Evolutionary conservation across 164 flowering plant genomes (phyloP), one percentile per base, ranked within the genome.

Genomic region (Magnolia sinica): DNA sequence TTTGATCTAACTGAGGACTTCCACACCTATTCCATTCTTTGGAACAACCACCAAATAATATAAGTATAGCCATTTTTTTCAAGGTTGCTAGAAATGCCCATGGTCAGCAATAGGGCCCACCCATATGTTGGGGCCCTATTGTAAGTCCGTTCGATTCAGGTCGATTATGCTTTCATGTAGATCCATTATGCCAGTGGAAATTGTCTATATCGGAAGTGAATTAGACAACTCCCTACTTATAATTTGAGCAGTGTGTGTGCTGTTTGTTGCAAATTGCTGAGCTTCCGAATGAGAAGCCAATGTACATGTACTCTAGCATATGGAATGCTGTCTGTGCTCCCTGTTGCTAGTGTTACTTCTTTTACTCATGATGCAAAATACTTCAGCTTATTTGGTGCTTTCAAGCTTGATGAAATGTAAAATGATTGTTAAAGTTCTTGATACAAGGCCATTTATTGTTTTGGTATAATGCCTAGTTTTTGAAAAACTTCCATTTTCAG

Each of bases 261-360:
- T 24, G 27, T 24, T 24, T 24, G 27, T 24, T 24, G 27, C 27
- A 24, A 24, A 24, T 24, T 24, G 27, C 1, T 24, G 27, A 24
- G 27, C 27, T 92, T 88, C 99, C 98, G 1, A 89, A 88, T 72
- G 87, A 90, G 86, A 93, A 93, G 87, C 98, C 98, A 23, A 93
- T 95, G 98, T 93, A 87, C 88, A 74, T 93, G 70, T 93, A 91
- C 81, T 95, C 99, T 14, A 95, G 99, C 84, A 93, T 95, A 27
- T 95, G 99, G 99, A 91, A 95, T 67, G 99, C 98, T 0, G 98
- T 24, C 27, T 24, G 27, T 24, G 27, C 27, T 24, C 27, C 27
- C 27, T 24, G 27, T 24, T 24, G 27, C 27, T 24, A 1, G 27
- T 24, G n/a, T n/a, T n/a, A n/a, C n/a, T n/a, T n/a, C n/a, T n/a